Conservation (phyloP, 371 early-diverging fungal species). For the Rhizopus stolonifer region DNA sequence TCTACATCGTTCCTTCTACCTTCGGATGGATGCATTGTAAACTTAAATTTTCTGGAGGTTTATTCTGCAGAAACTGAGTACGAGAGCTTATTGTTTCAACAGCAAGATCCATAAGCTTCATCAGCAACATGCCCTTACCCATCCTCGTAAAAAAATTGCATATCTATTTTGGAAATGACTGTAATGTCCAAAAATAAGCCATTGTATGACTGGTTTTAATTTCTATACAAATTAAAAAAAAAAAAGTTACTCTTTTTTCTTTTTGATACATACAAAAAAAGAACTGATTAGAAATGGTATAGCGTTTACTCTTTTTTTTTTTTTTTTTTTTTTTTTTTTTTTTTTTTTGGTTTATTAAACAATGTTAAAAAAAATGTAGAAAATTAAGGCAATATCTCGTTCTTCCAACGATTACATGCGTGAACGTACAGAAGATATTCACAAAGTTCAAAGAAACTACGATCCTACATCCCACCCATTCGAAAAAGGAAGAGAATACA, state of each 20-base stretch:
- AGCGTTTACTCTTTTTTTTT: too few relatives aligned
- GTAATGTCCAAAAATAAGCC: conserved; percentile 3
- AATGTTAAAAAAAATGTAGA: too few relatives aligned
- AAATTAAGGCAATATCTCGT: conserved; percentile 90
- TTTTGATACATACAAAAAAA: too few relatives aligned
- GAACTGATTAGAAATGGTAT: too few relatives aligned
- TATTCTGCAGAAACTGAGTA: neutral
- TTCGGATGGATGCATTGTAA: neutral
- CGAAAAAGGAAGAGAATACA: conserved; percentile 96
- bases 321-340: too few relatives aligned
- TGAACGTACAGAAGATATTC: conserved; percentile 85
- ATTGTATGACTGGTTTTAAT: too few relatives aligned
- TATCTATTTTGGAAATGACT: conserved; percentile 1
- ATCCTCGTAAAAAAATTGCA: conserved; percentile 7
- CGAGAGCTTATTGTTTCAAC: conserved; percentile 4
- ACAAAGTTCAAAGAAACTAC: conserved; percentile 88
- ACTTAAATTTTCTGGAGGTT: neutral
- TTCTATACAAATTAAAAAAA: too few relatives aligned
- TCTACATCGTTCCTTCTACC: neutral
- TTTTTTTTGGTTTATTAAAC: too few relatives aligned
- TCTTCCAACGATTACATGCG: conserved; percentile 77
- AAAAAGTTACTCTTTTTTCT: too few relatives aligned
- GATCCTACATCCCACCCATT: conserved; percentile 94
- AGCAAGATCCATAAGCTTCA: conserved; percentile 18
- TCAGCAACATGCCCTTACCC: conserved; percentile 12